phyloP scores from a whole-genome alignment of 805 yeast genomes.

The Lipomyces mesembrius region DNA sequence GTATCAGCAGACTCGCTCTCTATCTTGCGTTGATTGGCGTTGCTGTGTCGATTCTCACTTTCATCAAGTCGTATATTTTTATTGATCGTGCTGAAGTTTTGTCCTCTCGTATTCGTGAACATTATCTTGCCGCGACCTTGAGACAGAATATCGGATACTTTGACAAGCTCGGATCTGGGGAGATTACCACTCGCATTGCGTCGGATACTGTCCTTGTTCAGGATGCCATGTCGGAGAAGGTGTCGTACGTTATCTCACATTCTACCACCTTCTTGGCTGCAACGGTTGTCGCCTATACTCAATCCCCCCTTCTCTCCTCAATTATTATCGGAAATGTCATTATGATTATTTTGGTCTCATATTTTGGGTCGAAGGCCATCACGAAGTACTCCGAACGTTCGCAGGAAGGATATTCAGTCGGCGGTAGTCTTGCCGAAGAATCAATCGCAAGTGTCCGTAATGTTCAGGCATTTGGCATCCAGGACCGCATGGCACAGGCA shows the following conservation, averaged over 20 bases:
- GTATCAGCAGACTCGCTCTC: constrained; percentile 39
- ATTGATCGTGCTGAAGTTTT: constrained; percentile 50
- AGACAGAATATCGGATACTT: constrained; percentile 51
- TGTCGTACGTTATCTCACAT: constrained; percentile 49
- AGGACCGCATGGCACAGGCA: constrained; percentile 45
- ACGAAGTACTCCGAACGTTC: constrained; percentile 29
- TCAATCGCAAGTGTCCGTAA: constrained; percentile 50
- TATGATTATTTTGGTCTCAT: constrained; percentile 44
- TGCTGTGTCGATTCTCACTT: constrained; percentile 40
- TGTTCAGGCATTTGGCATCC: constrained; percentile 51
- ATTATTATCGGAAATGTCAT: constrained; percentile 47
- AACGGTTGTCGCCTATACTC: constrained; percentile 47
- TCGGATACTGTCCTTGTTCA: constrained; percentile 50
- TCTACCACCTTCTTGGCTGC: constrained; percentile 49
- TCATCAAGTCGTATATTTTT: constrained; percentile 46
- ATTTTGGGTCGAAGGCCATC: constrained; percentile 43
- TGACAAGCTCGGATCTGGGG: constrained; percentile 52
- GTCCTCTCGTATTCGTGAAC: constrained; percentile 49
- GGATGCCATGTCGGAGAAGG: constrained; percentile 52
- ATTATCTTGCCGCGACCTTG: constrained; percentile 47
- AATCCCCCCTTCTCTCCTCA: constrained; percentile 47
- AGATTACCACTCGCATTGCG: constrained; percentile 51
- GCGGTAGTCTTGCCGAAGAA: constrained; percentile 50
- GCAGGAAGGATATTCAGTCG: constrained; percentile 33
- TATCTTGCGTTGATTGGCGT: constrained; percentile 50